Evolutionary conservation across 2,329 filamentous ascomycete genomes (phyloP), one percentile per base, ranked within the genome.

Genomic region (Diaporthe australafricana): DNA sequence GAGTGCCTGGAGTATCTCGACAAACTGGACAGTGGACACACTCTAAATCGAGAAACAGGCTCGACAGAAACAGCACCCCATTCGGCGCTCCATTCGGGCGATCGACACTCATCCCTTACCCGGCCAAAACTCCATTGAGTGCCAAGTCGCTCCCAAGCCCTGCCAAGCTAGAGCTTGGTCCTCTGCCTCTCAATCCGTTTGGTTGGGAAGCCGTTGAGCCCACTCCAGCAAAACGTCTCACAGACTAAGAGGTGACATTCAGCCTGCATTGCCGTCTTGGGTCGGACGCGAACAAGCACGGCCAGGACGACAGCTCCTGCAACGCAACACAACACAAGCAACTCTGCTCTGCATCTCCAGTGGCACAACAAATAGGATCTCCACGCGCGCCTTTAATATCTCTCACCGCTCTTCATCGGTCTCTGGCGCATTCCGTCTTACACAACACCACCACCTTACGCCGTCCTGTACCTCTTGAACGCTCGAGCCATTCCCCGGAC

Each of bases 191-290:
- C 47, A 40, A 65, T 45, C 40, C 53, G 32, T 68, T 48, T 66
- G 53, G 55, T 63, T 45, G 69, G 38, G 38, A n/a, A 30, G 52
- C 62, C 27, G 62, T 68, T 48, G 52, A 52, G 60, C 45, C 60
- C 60, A 65, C 60, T 65, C n/a, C 60, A 65, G 60, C 60, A 38
- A 65, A 38, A 45, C 53, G 47, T 56, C 70, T 56, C 60, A 48
- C 71, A 48, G 35, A 56, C 42, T 30, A 52, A 48, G 62, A 66
- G 62, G 68, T 73, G 68, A 73, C 68, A 73, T 68, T 53, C 53
- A 70, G 62, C 68, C 68, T 42, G 68, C 68, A 45, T 45, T 35
- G 32, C 55, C 55, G 47, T 56, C 68, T 63, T 55, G 40, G 45
- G 32, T 50, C 40, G 42, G 32, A 62, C 25, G 52, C 50, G 57